A percentile compares a stretch with the other conserved stretches of the same genome.
Conservation (phyloP, 805 yeast species). For the Yarrowia divulgata region DNA sequence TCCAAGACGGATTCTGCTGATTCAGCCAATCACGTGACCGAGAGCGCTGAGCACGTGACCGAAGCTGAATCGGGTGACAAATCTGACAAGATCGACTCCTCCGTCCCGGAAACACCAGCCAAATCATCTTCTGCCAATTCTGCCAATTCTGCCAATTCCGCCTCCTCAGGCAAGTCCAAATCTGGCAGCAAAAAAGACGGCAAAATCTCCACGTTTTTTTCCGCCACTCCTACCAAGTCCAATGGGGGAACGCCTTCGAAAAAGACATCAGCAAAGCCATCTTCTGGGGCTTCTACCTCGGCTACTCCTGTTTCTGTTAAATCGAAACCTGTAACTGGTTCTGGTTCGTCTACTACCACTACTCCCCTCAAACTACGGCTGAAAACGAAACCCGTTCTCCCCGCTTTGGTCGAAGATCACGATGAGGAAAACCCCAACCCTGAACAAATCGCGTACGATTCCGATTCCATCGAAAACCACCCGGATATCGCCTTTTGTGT, state of each 20-base stretch:
- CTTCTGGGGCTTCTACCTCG: too few relatives aligned
- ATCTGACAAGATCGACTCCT: too few relatives aligned
- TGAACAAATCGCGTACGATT: constrained; percentile 44
- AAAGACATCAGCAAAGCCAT: not conserved
- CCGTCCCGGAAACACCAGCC: too few relatives aligned
- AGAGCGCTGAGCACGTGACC: too few relatives aligned
- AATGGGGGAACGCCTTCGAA: not conserved
- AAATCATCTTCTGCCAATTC: too few relatives aligned
- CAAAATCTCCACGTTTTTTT: constrained; percentile 16
- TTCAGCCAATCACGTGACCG: not conserved
- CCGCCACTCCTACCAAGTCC: constrained; percentile 19
- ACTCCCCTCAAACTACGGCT: constrained; percentile 34
- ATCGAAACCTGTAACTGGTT: too few relatives aligned
- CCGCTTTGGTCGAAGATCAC: constrained; percentile 48
- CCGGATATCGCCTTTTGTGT: constrained; percentile 50
- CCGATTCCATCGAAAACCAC: constrained; percentile 18
- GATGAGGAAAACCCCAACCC: constrained; percentile 44
- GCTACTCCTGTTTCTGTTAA: too few relatives aligned
- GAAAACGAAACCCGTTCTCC: constrained; percentile 45
- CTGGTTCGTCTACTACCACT: not conserved
- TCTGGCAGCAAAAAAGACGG: constrained; percentile 9
- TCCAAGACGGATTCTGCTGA: not conserved
- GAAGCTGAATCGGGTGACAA: too few relatives aligned
- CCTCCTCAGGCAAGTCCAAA: too few relatives aligned
- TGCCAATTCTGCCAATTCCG: too few relatives aligned